Conservation (phyloP, 2,329 filamentous ascomycete genomes). For the Diaporthe vexans region DNA sequence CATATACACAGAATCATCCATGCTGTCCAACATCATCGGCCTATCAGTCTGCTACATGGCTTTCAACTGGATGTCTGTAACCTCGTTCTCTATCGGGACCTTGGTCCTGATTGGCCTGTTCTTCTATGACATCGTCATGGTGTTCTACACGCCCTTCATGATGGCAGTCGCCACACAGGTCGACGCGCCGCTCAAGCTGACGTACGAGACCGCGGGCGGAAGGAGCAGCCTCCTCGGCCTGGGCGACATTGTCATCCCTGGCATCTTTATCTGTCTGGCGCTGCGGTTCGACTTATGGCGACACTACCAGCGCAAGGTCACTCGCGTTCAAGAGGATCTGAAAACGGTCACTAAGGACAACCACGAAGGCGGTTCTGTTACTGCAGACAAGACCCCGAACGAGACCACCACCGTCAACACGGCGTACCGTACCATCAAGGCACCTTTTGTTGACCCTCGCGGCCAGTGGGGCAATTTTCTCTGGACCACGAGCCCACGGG, state of each 20-base stretch:
- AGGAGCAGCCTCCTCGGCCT: slow-evolving; percentile 84
- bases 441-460: slow-evolving; percentile 70
- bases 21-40: slow-evolving; percentile 87
- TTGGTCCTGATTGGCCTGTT: slow-evolving; percentile 85
- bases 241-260: slow-evolving; percentile 94
- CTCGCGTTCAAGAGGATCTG: slow-evolving; percentile 57
- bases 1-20: slow-evolving; percentile 70
- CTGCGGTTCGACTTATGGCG: slow-evolving; percentile 93
- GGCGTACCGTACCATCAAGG: slow-evolving; percentile 64
- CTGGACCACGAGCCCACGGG: slow-evolving; percentile 71
- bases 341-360: slow-evolving; percentile 46
- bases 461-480: slow-evolving; percentile 87
- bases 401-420: slow-evolving; percentile 53
- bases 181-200: slow-evolving; percentile 92
- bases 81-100: slow-evolving; percentile 86
- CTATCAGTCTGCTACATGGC: slow-evolving; percentile 89
- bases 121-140: slow-evolving; percentile 95
- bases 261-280: slow-evolving; percentile 89
- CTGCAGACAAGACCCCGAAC: slow-evolving; percentile 51
- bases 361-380: slow-evolving; percentile 4
- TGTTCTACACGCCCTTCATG: slow-evolving; percentile 91
- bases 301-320: slow-evolving; percentile 80
- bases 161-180: slow-evolving; percentile 88
- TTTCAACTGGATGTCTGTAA: slow-evolving; percentile 88
- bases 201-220: slow-evolving; percentile 78